phyloP scores from a whole-genome alignment of 306 rosid species.

The Vigna unguiculata region DNA sequence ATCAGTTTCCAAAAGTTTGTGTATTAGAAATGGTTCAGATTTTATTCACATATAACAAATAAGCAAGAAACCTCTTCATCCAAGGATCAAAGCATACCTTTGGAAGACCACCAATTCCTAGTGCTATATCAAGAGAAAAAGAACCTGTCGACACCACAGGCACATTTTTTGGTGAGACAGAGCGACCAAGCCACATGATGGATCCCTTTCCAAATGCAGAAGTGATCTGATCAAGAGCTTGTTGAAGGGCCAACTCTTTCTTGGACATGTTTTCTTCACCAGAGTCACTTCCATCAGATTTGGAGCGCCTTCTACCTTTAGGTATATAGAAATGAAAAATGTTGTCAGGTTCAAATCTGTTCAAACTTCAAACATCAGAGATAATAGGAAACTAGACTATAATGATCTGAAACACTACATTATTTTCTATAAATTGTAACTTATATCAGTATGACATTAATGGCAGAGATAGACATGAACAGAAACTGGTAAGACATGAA shows the following conservation, averaged over 20 bases:
- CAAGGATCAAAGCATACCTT: constrained; percentile 65
- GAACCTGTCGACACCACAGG: constrained; percentile 92
- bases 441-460: constrained; percentile 1
- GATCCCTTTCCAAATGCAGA: constrained; percentile 89
- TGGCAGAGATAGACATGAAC: not conserved
- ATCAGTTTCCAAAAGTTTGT: not conserved
- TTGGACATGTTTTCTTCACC: constrained; percentile 72
- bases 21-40: not conserved
- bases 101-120: constrained; percentile 90
- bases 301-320: constrained; percentile 69
- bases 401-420: constrained; percentile 17
- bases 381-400: constrained; percentile 8
- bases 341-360: constrained; percentile 23
- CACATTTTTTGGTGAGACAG: constrained; percentile 54
- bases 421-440: constrained; percentile 9
- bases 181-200: constrained; percentile 95
- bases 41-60: constrained; percentile 29
- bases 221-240: constrained; percentile 92
- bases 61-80: constrained; percentile 29
- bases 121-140: constrained; percentile 80
- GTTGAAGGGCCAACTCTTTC: constrained; percentile 82
- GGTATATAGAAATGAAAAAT: constrained; percentile 30
- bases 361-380: constrained; percentile 16
- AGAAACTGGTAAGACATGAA: not conserved
- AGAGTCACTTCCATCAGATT: constrained; percentile 78